phyloP scores from a whole-genome alignment of 129 eudicot genomes.

The Flaveria linearis region DNA sequence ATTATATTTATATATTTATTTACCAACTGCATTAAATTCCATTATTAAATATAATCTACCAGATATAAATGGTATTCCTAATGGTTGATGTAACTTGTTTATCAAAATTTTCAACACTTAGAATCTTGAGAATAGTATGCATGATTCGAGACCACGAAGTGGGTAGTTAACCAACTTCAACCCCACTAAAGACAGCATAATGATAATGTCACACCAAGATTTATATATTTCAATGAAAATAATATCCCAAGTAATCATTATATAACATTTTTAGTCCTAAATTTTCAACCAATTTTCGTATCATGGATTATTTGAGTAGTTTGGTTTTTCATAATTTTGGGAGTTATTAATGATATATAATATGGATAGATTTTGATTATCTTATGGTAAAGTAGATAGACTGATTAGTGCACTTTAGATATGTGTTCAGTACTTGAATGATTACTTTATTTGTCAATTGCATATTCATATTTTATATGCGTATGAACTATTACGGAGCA shows the following conservation, averaged over 20 bases:
- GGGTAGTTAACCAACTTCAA: conserved; percentile 9
- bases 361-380: too few relatives aligned
- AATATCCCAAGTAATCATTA: neutral
- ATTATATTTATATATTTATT: neutral
- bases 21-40: conserved; percentile 1
- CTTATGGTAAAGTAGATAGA: too few relatives aligned
- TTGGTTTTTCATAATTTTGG: too few relatives aligned
- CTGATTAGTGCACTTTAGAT: too few relatives aligned
- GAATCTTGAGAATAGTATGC: conserved; percentile 9
- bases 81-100: conserved; percentile 5
- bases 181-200: neutral
- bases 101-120: neutral
- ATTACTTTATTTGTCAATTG: too few relatives aligned
- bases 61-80: neutral
- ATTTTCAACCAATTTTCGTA: too few relatives aligned
- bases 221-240: neutral
- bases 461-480: too few relatives aligned
- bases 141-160: neutral
- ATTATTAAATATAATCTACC: conserved; percentile 7
- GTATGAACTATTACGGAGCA: too few relatives aligned
- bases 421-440: too few relatives aligned
- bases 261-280: too few relatives aligned
- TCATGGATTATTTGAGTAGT: too few relatives aligned
- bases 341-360: too few relatives aligned
- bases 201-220: neutral